A percentile compares a stretch with the other conserved stretches of the same genome.
Conservation (phyloP, 1,139 yeast species). For the Pichia cactophila region DNA sequence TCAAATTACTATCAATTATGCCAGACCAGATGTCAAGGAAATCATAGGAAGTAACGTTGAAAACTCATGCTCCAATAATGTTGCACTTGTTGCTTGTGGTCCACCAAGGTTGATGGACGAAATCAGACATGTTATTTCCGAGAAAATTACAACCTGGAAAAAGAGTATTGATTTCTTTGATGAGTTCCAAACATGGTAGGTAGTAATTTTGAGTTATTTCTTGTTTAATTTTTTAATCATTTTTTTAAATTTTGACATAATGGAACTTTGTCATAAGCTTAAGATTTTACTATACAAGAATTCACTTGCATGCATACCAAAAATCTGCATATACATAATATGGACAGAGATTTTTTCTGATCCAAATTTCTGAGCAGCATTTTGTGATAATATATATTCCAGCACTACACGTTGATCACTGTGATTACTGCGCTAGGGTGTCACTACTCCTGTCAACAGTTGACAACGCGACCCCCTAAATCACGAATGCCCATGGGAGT, state of each 20-base stretch:
- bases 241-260: not conserved
- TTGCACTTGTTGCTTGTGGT: conserved; percentile 38
- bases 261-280: too few relatives aligned
- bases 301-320: too few relatives aligned
- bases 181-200: conserved; percentile 20
- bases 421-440: too few relatives aligned
- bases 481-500: too few relatives aligned
- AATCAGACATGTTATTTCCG: conserved; percentile 27
- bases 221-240: not conserved
- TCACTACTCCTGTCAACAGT: too few relatives aligned
- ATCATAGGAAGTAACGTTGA: conserved; percentile 30
- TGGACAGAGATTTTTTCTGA: too few relatives aligned
- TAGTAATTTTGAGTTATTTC: not conserved
- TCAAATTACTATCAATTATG: conserved; percentile 28
- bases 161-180: conserved; percentile 22
- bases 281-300: too few relatives aligned
- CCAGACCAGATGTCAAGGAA: conserved; percentile 35
- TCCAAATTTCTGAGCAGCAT: too few relatives aligned
- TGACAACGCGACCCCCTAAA: too few relatives aligned
- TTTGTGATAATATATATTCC: too few relatives aligned
- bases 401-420: too few relatives aligned
- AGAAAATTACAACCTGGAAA: conserved; percentile 10
- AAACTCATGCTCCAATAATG: conserved; percentile 29
- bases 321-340: too few relatives aligned
- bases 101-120: conserved; percentile 39